phyloP scores from a whole-genome alignment of 371 early-diverging fungal species.

The Mucor mucedo region DNA sequence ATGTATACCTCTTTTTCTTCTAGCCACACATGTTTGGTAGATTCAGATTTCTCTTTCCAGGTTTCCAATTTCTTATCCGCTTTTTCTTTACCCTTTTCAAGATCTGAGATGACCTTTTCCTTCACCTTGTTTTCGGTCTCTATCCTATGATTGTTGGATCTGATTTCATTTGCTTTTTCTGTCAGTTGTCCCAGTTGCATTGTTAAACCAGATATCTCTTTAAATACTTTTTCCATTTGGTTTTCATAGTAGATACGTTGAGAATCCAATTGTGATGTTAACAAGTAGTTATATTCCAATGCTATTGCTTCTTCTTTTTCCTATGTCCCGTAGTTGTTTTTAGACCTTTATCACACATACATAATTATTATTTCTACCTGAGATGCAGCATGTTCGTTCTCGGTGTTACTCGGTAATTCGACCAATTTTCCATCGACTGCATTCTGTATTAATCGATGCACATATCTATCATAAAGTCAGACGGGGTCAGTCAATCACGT shows the following conservation, averaged over 20 bases:
- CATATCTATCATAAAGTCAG: slow-evolving; percentile 43
- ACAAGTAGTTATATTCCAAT: slow-evolving; percentile 80
- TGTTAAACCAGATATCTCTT: slow-evolving; percentile 47
- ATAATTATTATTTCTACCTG: neutral
- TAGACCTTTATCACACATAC: neutral
- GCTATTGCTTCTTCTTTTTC: slow-evolving; percentile 81
- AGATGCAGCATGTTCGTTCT: neutral
- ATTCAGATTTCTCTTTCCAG: slow-evolving; percentile 31
- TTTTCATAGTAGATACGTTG: slow-evolving; percentile 89
- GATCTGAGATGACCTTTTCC: slow-evolving; percentile 3
- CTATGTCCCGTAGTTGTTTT: slow-evolving; percentile 9
- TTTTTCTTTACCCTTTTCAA: slow-evolving; percentile 25
- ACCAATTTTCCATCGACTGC: slow-evolving; percentile 90
- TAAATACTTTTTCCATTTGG: slow-evolving; percentile 59
- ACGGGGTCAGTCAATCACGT: neutral
- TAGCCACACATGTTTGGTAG: slow-evolving; percentile 18
- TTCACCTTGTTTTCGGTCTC: slow-evolving; percentile 8
- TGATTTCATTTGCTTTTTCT: slow-evolving; percentile 16
- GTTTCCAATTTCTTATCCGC: slow-evolving; percentile 27
- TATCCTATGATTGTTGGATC: slow-evolving; percentile 15
- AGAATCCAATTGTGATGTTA: slow-evolving; percentile 85
- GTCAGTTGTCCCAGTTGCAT: slow-evolving; percentile 11
- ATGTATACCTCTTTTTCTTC: slow-evolving; percentile 36
- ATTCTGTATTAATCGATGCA: slow-evolving; percentile 92
- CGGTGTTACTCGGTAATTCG: slow-evolving; percentile 66